phyloP scores from a whole-genome alignment of 2,329 filamentous ascomycete genomes.

The Sporothrix schenckii region DNA sequence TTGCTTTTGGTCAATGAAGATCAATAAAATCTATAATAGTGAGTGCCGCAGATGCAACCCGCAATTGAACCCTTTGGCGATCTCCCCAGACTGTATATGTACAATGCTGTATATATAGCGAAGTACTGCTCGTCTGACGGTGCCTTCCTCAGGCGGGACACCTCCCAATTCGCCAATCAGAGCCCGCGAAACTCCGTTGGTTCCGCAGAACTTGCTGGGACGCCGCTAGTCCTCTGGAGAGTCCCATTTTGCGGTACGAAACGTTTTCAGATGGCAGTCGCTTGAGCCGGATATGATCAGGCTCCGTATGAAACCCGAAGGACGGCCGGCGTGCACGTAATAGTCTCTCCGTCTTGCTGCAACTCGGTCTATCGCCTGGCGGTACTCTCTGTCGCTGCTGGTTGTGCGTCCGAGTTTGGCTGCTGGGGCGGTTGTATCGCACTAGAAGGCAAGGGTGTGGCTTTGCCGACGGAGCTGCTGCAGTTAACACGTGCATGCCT shows the following conservation, averaged over 20 bases:
- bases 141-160: neutral
- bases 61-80: neutral
- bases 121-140: neutral
- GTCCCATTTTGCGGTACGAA: conserved; percentile 6
- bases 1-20: neutral
- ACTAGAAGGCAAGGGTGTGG: neutral
- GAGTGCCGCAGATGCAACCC: neutral
- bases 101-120: neutral
- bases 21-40: neutral
- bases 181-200: conserved; percentile 25
- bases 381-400: neutral
- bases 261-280: conserved; percentile 22
- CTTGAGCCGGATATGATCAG: neutral
- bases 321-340: neutral
- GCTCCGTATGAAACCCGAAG: neutral
- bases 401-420: neutral
- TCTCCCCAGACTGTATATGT: neutral
- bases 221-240: neutral
- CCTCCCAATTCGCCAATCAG: conserved; percentile 34
- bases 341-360: neutral
- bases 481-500: conserved; percentile 24
- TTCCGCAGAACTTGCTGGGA: conserved; percentile 23
- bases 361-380: neutral
- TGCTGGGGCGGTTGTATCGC: conserved; percentile 16
- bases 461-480: conserved; percentile 10